phyloP scores from a whole-genome alignment of 495 filamentous ascomycete genomes.

The Bathelium albidoporum region DNA sequence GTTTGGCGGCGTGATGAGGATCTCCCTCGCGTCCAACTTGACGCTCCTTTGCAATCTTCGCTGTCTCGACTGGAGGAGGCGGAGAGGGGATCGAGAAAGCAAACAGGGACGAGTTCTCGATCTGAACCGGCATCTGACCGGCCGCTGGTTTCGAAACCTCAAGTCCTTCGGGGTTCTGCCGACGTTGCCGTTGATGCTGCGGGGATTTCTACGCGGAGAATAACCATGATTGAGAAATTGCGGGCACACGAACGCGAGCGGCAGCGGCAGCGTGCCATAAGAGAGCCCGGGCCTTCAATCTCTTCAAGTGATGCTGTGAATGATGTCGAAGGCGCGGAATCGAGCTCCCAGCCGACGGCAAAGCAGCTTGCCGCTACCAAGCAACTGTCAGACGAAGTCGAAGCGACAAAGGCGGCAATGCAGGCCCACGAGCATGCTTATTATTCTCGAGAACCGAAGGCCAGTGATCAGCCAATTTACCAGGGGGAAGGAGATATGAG shows the following conservation, averaged over 20 bases:
- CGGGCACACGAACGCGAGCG: background rate
- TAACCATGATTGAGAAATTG: background rate
- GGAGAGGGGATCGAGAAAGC: background rate
- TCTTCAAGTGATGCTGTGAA: background rate
- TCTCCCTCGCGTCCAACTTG: background rate
- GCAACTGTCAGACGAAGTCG: background rate
- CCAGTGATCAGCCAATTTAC: background rate
- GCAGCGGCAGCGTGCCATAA: background rate
- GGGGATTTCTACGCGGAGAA: background rate
- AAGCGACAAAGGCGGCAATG: slow-evolving; percentile 2
- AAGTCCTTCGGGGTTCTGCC: background rate
- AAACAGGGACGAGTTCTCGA: background rate
- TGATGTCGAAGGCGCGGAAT: background rate
- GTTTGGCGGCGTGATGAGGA: background rate
- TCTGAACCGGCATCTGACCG: background rate
- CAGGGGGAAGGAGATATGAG: slow-evolving; percentile 42
- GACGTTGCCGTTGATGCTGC: background rate
- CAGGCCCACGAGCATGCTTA: background rate
- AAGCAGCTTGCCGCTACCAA: background rate
- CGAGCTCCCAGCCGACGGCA: background rate
- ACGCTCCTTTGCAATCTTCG: background rate
- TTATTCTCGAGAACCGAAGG: background rate
- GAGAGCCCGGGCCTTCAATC: background rate
- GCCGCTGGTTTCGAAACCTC: background rate
- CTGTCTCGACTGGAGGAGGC: background rate